Conservation (phyloP, 164 flowering plant genomes). For the Stephania yunnanensis region DNA sequence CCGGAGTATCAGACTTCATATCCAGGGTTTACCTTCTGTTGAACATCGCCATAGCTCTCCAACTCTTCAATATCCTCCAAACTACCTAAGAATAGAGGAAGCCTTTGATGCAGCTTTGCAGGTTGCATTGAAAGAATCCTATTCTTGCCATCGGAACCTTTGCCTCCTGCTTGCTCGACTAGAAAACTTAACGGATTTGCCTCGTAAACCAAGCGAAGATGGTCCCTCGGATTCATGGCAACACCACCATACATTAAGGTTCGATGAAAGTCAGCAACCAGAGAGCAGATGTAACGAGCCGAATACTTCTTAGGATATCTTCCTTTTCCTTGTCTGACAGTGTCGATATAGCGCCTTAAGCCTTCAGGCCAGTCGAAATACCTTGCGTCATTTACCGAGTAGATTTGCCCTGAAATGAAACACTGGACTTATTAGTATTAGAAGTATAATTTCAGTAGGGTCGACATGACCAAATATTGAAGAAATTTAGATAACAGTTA, state of each 20-base stretch:
- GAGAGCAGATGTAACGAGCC: slow-evolving; percentile 90
- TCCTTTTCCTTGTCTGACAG: slow-evolving; percentile 95
- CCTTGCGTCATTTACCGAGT: slow-evolving; percentile 95
- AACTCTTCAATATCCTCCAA: slow-evolving; percentile 81
- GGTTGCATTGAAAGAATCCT: slow-evolving; percentile 85
- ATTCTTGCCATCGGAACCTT: slow-evolving; percentile 80
- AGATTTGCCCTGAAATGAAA: slow-evolving; percentile 75
- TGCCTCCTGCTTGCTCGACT: slow-evolving; percentile 91
- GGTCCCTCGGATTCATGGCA: slow-evolving; percentile 95
- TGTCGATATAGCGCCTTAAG: slow-evolving; percentile 75
- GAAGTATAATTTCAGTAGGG: not conserved
- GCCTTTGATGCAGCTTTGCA: slow-evolving; percentile 76
- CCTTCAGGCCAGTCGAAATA: slow-evolving; percentile 99
- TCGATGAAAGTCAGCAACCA: slow-evolving; percentile 94
- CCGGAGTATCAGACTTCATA: slow-evolving; percentile 52
- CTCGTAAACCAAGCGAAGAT: slow-evolving; percentile 88
- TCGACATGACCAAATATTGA: not conserved
- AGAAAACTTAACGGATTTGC: slow-evolving; percentile 94
- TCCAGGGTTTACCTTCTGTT: slow-evolving; percentile 91
- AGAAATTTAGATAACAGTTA: too few relatives aligned
- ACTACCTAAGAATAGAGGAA: slow-evolving; percentile 87
- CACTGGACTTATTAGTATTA: not conserved
- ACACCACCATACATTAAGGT: slow-evolving; percentile 89
- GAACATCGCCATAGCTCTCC: slow-evolving; percentile 86
- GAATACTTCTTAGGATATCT: slow-evolving; percentile 85